Evolutionary conservation across 495 filamentous ascomycete species (phyloP).

Genomic region (Tuber umbilicatum): DNA sequence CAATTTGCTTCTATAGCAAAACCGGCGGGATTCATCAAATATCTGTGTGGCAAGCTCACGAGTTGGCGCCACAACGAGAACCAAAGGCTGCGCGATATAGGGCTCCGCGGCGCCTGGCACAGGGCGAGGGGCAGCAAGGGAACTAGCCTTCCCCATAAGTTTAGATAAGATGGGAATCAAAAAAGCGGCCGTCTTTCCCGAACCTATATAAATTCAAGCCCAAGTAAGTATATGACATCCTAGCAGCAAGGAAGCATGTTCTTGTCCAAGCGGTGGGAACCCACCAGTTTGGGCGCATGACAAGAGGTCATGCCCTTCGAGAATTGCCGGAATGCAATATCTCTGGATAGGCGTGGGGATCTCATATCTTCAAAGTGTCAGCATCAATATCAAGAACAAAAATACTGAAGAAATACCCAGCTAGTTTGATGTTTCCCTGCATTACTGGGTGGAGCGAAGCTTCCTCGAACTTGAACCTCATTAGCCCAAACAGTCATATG

Average conservation of each 20-base stretch:
- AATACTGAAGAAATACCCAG: slow-evolving; percentile 45
- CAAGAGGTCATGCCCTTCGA: slow-evolving; percentile 68
- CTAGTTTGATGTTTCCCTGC: slow-evolving; percentile 65
- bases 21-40: slow-evolving; percentile 82
- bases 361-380: slow-evolving; percentile 44
- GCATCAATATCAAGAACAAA: not conserved
- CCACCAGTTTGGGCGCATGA: slow-evolving; percentile 87
- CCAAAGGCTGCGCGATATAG: slow-evolving; percentile 66
- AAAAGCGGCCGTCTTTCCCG: slow-evolving; percentile 92
- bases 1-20: slow-evolving; percentile 90
- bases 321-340: slow-evolving; percentile 71
- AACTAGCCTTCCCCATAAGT: slow-evolving; percentile 89
- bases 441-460: slow-evolving; percentile 82
- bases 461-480: slow-evolving; percentile 54
- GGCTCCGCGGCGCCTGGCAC: slow-evolving; percentile 44
- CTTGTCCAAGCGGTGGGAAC: slow-evolving; percentile 28
- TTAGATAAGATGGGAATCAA: slow-evolving; percentile 81
- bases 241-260: not conserved
- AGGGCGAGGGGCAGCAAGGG: slow-evolving; percentile 69
- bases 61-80: slow-evolving; percentile 76
- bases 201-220: slow-evolving; percentile 53
- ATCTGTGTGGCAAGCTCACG: slow-evolving; percentile 90
- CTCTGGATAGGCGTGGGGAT: slow-evolving; percentile 79
- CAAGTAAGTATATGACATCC: not conserved
- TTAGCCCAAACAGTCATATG: slow-evolving; percentile 8